Base-by-base conservation (phyloP, 2,329 filamentous ascomycete species). In the Fusarium stilboides region DNA sequence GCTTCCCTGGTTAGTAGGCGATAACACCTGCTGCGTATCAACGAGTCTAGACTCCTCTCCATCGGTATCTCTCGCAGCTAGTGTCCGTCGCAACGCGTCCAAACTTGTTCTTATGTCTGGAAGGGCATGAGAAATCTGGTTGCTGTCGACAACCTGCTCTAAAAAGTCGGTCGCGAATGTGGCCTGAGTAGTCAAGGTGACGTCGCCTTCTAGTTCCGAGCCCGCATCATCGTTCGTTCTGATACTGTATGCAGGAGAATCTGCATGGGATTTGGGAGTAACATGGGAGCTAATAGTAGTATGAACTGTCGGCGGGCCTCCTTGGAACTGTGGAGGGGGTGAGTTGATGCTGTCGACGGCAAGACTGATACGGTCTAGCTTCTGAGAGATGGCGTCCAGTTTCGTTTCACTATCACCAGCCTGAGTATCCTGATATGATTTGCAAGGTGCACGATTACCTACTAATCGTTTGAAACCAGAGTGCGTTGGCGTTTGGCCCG, bases 281-380 rank as follows among this genome's bases (percentile, higher is more conserved):
- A 40, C 19, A 2, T 54, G 58, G 3, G 57, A 62, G 2, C 39
- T 19, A 1, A 61, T 8, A 1, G 39, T 8, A 13, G 20, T 45
- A 0, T 62, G 58, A 5, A 17, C n/a, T 3, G 26, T 39, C 2
- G 58, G 31, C 4, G 57, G 45, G 14, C 34, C 22, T 12, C 44
- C 31, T 8, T 39, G 39, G 0, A 39, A 0, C 1, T 60, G 55
- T 0, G 42, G 39, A 3, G 46, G 19, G 2, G 45, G 17, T 3
- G 57, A 14, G 1, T n/a, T 8, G 33, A 62, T 54, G 3, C 12
- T 62, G n/a, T 62, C 42, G 5, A 62, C 40, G 4, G 58, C 58
- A 9, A 62, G 20, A 5, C 45, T 62, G 9, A 62, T 62, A 1
- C 59, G 58, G 28, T 62, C 57, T 4, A 62, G 13, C 15, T 62